Percentiles rank a stretch among this genome's conserved stretches.
phyloP scores from a whole-genome alignment of 2,329 filamentous ascomycete genomes.

The Talaromyces sp. region DNA sequence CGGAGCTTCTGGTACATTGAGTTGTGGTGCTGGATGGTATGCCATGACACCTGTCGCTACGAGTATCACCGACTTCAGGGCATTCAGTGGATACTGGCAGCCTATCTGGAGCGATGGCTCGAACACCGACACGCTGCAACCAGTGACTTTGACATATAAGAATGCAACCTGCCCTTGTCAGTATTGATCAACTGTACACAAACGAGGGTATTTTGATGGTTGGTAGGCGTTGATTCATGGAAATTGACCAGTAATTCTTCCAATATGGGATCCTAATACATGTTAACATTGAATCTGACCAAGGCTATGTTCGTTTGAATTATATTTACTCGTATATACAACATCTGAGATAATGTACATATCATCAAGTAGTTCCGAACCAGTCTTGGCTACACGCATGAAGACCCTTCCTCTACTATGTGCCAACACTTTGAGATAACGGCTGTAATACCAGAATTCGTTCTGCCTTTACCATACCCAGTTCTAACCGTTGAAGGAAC shows the following conservation, averaged over 20 bases:
- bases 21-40: not conserved
- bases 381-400: not conserved
- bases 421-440: not conserved
- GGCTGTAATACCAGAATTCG: not conserved
- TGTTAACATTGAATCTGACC: not conserved
- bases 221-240: not conserved
- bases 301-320: not conserved
- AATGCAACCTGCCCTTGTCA: not conserved
- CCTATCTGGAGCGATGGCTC: not conserved
- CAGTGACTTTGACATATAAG: not conserved
- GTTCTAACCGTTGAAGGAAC: not conserved
- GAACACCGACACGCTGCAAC: not conserved
- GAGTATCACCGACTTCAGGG: not conserved
- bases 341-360: not conserved
- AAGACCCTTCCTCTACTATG: not conserved
- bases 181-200: not conserved
- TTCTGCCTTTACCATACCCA: not conserved
- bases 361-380: not conserved
- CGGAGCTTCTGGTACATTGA: not conserved
- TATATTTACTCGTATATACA: not conserved
- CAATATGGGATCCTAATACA: not conserved
- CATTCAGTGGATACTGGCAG: not conserved
- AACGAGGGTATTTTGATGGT: not conserved
- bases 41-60: not conserved
- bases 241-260: not conserved